phyloP scores from a whole-genome alignment of 2,329 filamentous ascomycete species.

The Xylariaceae sp. region DNA sequence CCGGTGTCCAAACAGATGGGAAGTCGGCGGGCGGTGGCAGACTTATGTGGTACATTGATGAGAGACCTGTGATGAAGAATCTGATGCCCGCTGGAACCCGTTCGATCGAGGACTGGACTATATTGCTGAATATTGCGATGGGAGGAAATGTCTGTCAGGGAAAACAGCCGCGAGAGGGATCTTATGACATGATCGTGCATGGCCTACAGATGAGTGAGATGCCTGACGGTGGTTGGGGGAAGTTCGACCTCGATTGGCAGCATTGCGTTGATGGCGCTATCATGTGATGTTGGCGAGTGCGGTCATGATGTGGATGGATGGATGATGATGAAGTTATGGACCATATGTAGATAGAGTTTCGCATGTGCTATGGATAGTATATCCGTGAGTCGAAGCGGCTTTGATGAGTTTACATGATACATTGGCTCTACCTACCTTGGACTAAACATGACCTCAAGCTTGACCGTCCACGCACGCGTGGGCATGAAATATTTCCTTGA shows the following conservation, averaged over 20 bases:
- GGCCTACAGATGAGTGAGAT: constrained; percentile 49
- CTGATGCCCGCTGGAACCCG: constrained; percentile 49
- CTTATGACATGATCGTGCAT: constrained; percentile 55
- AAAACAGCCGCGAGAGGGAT: constrained; percentile 46
- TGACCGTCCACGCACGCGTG: too few relatives aligned
- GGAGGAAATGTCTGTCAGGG: constrained; percentile 56
- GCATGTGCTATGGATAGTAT: too few relatives aligned
- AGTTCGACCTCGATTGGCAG: constrained; percentile 50
- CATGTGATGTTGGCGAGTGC: constrained; percentile 13
- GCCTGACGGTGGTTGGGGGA: constrained; percentile 51
- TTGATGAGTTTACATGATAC: too few relatives aligned
- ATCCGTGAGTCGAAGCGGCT: too few relatives aligned
- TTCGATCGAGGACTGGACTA: constrained; percentile 51
- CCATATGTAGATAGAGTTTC: too few relatives aligned
- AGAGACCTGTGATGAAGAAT: constrained; percentile 53
- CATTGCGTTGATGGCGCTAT: constrained; percentile 24
- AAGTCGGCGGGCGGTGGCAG: constrained; percentile 40
- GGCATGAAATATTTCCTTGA: too few relatives aligned
- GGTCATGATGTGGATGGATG: too few relatives aligned
- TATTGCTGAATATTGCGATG: constrained; percentile 60
- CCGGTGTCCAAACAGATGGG: constrained; percentile 38
- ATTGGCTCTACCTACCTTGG: too few relatives aligned
- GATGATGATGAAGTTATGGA: too few relatives aligned
- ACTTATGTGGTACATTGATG: constrained; percentile 58
- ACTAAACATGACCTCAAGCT: too few relatives aligned